phyloP scores from a whole-genome alignment of 495 filamentous ascomycete species.

The Lepidopterella palustris region DNA sequence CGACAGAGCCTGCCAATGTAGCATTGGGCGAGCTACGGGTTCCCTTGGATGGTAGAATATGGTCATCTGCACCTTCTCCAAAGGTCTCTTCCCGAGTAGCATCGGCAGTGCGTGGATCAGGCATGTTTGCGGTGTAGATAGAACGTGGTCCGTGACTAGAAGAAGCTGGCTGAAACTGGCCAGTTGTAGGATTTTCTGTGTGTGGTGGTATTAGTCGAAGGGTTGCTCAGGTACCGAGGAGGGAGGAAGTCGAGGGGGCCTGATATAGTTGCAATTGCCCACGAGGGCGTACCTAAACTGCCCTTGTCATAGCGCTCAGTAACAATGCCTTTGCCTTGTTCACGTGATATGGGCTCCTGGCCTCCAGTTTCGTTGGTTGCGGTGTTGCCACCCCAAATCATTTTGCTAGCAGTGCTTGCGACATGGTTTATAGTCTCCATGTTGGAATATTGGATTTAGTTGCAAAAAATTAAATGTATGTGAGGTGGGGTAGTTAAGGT shows the following conservation, averaged over 20 bases:
- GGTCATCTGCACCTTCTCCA: neutral
- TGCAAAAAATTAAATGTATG: neutral
- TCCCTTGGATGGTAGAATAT: too few relatives aligned
- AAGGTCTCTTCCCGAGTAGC: conserved; percentile 4
- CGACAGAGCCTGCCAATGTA: neutral
- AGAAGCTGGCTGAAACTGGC: conserved; percentile 3
- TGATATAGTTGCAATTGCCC: conserved; percentile 13
- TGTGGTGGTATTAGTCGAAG: neutral
- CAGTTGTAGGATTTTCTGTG: neutral
- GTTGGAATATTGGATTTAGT: neutral
- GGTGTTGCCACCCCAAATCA: conserved; percentile 44
- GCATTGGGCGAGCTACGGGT: neutral
- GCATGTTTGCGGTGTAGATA: conserved; percentile 5
- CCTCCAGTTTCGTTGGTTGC: conserved; percentile 21
- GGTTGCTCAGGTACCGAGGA: too few relatives aligned
- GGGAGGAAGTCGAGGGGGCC: neutral
- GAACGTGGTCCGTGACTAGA: conserved; percentile 2
- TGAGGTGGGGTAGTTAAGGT: neutral
- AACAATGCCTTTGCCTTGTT: conserved; percentile 43
- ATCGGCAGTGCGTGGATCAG: neutral
- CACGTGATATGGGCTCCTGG: conserved; percentile 49
- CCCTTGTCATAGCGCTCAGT: conserved; percentile 54
- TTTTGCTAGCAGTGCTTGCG: conserved; percentile 41
- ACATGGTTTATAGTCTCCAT: conserved; percentile 54
- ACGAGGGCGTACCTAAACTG: conserved; percentile 32